A percentile compares a stretch with the other conserved stretches of the same genome.
Evolutionary conservation across 495 filamentous ascomycete species (phyloP).

Genomic region (Trichoderma parareesei): DNA sequence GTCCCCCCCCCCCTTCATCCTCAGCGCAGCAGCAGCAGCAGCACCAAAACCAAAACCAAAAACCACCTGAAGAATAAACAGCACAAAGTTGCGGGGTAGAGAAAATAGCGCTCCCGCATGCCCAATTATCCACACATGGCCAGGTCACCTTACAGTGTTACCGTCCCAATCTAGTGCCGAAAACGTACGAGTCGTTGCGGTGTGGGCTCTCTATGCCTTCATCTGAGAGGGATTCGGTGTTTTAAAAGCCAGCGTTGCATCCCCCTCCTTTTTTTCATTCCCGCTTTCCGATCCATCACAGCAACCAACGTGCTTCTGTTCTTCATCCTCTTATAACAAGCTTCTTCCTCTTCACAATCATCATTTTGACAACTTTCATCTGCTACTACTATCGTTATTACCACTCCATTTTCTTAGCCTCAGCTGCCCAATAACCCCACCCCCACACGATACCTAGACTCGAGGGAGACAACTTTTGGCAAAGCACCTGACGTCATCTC

Average conservation of each 20-base stretch:
- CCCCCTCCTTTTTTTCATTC: not conserved
- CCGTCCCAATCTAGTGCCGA: not conserved
- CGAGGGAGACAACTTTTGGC: not conserved
- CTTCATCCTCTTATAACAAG: not conserved
- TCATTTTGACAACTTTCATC: not conserved
- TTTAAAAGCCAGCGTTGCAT: not conserved
- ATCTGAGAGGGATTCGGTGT: not conserved
- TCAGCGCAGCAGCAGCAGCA: not conserved
- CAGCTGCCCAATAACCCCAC: not conserved
- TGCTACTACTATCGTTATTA: not conserved
- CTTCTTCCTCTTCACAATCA: not conserved
- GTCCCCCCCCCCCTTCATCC: not conserved
- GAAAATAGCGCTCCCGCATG: constrained; percentile 8
- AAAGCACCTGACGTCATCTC: constrained; percentile 1
- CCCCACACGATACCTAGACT: not conserved
- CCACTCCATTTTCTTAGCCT: not conserved
- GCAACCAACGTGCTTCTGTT: not conserved
- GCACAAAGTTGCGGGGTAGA: constrained; percentile 1
- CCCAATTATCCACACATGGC: constrained; percentile 7
- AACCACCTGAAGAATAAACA: not conserved
- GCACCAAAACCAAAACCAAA: no score
- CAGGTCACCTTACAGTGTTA: not conserved
- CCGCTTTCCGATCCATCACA: not conserved
- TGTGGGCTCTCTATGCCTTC: not conserved
- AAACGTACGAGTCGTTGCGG: not conserved